These are phyloP conservation scores for Somion occarium DNA, from an alignment of 1,284 basidiomycete species.

Conservation along the genomic window DNA sequence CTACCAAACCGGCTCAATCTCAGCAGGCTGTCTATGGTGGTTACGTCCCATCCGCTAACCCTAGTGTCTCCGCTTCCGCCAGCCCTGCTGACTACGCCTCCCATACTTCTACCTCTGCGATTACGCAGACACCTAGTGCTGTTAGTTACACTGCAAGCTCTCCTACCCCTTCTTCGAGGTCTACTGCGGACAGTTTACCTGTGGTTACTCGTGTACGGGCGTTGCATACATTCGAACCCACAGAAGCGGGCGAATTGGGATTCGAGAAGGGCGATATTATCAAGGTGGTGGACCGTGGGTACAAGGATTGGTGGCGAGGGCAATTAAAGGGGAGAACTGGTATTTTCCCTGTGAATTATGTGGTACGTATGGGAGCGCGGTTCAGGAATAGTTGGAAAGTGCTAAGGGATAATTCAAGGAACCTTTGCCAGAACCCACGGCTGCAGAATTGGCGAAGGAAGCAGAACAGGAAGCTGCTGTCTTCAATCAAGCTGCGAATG, in stretches of 20 bases:
- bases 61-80: slow-evolving; percentile 26
- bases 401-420: slow-evolving; percentile 48
- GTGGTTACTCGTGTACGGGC: slow-evolving; percentile 85
- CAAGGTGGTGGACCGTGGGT: slow-evolving; percentile 92
- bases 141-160: slow-evolving; percentile 18
- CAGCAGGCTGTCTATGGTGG: slow-evolving; percentile 25
- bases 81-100: slow-evolving; percentile 21
- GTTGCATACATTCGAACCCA: slow-evolving; percentile 86
- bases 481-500: slow-evolving; percentile 79
- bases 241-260: slow-evolving; percentile 87
- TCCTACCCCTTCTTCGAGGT: slow-evolving; percentile 29
- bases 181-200: slow-evolving; percentile 29
- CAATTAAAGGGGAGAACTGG: slow-evolving; percentile 91
- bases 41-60: slow-evolving; percentile 28
- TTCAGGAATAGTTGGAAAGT: not conserved
- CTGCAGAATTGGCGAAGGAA: slow-evolving; percentile 77
- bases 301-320: slow-evolving; percentile 98
- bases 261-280: slow-evolving; percentile 95
- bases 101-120: slow-evolving; percentile 16
- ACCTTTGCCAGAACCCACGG: slow-evolving; percentile 82
- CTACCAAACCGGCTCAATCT: slow-evolving; percentile 19
- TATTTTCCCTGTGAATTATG: slow-evolving; percentile 98
- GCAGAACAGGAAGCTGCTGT: slow-evolving; percentile 88
- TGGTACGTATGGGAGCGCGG: slow-evolving; percentile 47
- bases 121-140: slow-evolving; percentile 8